Conservation (phyloP, 2,329 filamentous ascomycete genomes). For the Diaporthe batatas region DNA sequence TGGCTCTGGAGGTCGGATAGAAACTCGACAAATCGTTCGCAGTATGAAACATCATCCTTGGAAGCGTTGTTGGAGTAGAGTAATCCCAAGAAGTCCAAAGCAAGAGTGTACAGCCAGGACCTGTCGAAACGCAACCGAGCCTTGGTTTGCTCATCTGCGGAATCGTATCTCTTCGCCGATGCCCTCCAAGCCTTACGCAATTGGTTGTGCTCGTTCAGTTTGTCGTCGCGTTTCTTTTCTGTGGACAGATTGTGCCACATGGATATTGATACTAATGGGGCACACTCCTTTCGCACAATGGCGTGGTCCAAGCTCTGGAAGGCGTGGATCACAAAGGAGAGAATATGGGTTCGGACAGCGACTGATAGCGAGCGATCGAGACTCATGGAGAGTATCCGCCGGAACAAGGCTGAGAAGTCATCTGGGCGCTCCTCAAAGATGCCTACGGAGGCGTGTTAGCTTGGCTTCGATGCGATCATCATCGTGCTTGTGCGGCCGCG, state of each 20-base stretch:
- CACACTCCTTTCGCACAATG: conserved; percentile 95
- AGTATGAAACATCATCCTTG: conserved; percentile 80
- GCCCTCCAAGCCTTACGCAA: conserved; percentile 93
- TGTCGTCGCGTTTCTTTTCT: conserved; percentile 78
- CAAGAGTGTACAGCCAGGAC: conserved; percentile 89
- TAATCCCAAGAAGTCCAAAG: conserved; percentile 84
- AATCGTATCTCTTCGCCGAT: conserved; percentile 86
- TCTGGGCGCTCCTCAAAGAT: conserved; percentile 82
- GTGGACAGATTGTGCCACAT: conserved; percentile 95
- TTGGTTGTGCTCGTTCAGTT: conserved; percentile 79
- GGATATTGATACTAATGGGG: conserved; percentile 91
- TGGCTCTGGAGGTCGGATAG: conserved; percentile 93
- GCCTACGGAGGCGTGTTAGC: conserved; percentile 59
- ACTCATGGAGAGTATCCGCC: conserved; percentile 88
- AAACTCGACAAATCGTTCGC: conserved; percentile 93
- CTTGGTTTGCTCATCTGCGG: conserved; percentile 83
- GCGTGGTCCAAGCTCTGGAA: conserved; percentile 94
- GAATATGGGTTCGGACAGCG: conserved; percentile 81
- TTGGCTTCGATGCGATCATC: background rate
- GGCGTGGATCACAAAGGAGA: conserved; percentile 89
- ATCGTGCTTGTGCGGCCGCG: background rate
- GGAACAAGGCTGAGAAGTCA: conserved; percentile 91
- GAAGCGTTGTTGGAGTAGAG: conserved; percentile 72
- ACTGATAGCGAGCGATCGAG: conserved; percentile 77
- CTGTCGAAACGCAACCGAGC: conserved; percentile 89